These are phyloP conservation scores for Pichia sp. DNA, from an alignment of 1,139 yeast genomes.

Conservation along the genomic window DNA sequence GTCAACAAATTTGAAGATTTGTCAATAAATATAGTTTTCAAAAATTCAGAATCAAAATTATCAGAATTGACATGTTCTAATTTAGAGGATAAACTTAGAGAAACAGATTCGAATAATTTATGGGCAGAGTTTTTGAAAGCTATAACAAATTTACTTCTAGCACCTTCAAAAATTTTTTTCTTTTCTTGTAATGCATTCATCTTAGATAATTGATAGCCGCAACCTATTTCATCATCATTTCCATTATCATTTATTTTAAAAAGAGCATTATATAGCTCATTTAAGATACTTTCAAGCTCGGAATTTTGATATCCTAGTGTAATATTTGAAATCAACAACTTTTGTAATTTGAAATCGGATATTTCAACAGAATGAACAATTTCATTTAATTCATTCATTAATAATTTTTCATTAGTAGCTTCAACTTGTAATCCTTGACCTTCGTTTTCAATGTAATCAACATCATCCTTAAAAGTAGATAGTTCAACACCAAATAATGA, in stretches of 20 bases:
- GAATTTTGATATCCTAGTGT: constrained; percentile 42
- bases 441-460: constrained; percentile 65
- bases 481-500: constrained; percentile 54
- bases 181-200: constrained; percentile 75
- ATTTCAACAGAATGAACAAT: constrained; percentile 65
- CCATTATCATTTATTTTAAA: constrained; percentile 50
- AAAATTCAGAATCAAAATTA: constrained; percentile 12
- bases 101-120: constrained; percentile 36
- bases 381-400: constrained; percentile 65
- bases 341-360: constrained; percentile 47
- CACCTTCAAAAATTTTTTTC: constrained; percentile 53
- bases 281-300: constrained; percentile 51
- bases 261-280: constrained; percentile 59
- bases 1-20: constrained; percentile 29
- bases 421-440: constrained; percentile 81
- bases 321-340: constrained; percentile 44
- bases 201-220: constrained; percentile 47
- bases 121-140: constrained; percentile 43
- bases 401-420: constrained; percentile 69
- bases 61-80: constrained; percentile 13
- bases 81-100: constrained; percentile 33
- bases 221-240: constrained; percentile 22
- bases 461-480: constrained; percentile 58
- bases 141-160: constrained; percentile 46
- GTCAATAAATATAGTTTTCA: constrained; percentile 15